Base-by-base conservation (phyloP, 192 early-diverging fungal genomes). In the Mortierella hygrophila region DNA sequence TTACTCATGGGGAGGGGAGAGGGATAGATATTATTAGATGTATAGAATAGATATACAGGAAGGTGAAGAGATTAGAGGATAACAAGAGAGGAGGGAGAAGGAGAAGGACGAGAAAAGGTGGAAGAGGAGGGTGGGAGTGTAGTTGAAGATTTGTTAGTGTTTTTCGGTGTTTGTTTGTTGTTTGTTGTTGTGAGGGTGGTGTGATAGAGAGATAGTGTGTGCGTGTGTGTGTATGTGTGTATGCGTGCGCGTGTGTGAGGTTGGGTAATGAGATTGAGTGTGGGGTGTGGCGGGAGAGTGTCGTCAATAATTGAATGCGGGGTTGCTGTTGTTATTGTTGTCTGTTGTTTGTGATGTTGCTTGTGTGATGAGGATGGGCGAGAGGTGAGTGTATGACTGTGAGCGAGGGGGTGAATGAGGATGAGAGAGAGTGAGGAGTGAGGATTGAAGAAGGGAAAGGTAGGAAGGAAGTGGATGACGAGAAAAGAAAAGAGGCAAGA, bases 1-100 rank as follows among this genome's bases (percentile, higher is more conserved):
- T 83, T 77, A 46, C 37, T 83, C 82, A 79, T 83, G 71, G 44
- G 13, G 3, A 73, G 10, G 20, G 16, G 41, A 72, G 42, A n/a
- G 44, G 21, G 10, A 49, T 32, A 10, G 29, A 65, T 26, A 29
- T 26, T 60, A 55, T 60, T 60, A 60, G 55, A 6, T 65, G 60
- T 65, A 13, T 65, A 52, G 60, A 68, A 46, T 32, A 68, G 63
- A 35, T 41, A 68, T 29, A 41, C 57, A 23, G 32, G 40, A 37
- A 3, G 0, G 38, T 32, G n/a, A 68, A 18, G 21, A 29, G 40
- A n/a, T 13, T 32, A 26, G 44, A 32, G 21, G 6, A 54, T 9
- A 29, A 40, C 23, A 49, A 65, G 42, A 35, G 44, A 68, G 70
- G 15, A 57, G 49, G 54, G 37, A 49, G 23, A 52, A 11, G 23